phyloP scores from a whole-genome alignment of 1,139 yeast species.

The Kurtzmaniella quercitrusa region DNA sequence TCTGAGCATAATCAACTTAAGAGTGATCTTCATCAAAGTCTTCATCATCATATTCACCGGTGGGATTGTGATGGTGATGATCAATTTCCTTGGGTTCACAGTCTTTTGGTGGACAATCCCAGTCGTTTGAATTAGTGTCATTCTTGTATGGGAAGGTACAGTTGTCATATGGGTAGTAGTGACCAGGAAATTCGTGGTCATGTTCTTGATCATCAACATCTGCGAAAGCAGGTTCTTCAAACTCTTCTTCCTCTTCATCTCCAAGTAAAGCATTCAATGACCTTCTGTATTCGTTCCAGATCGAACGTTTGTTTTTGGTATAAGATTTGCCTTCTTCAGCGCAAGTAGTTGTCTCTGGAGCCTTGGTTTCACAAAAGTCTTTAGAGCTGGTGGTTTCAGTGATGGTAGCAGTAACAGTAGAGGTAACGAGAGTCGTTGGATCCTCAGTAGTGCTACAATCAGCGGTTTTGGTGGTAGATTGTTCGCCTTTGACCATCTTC shows the following conservation, averaged over 20 bases:
- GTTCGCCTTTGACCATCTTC: not conserved
- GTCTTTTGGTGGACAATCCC: no score
- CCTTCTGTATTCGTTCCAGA: not conserved
- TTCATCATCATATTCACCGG: not conserved
- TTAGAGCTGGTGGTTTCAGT: not conserved
- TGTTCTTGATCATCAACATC: not conserved
- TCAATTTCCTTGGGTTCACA: not conserved
- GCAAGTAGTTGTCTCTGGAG: not conserved
- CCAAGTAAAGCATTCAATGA: not conserved
- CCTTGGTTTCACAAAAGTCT: not conserved
- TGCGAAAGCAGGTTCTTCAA: not conserved
- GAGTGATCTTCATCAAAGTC: not conserved
- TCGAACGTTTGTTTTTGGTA: not conserved
- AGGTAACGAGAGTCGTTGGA: not conserved
- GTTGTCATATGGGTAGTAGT: not conserved
- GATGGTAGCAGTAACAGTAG: conserved; percentile 3
- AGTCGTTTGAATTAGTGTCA: not conserved
- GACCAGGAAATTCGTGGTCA: not conserved
- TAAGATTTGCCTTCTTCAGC: conserved; percentile 1
- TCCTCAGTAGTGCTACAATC: not conserved
- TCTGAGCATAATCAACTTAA: not conserved
- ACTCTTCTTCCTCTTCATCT: not conserved
- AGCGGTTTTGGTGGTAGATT: not conserved
- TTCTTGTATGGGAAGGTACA: not conserved
- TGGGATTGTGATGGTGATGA: not conserved